Base-by-base conservation (phyloP, 768 basidiomycete species). In the Rhizopogon vinicolor region DNA sequence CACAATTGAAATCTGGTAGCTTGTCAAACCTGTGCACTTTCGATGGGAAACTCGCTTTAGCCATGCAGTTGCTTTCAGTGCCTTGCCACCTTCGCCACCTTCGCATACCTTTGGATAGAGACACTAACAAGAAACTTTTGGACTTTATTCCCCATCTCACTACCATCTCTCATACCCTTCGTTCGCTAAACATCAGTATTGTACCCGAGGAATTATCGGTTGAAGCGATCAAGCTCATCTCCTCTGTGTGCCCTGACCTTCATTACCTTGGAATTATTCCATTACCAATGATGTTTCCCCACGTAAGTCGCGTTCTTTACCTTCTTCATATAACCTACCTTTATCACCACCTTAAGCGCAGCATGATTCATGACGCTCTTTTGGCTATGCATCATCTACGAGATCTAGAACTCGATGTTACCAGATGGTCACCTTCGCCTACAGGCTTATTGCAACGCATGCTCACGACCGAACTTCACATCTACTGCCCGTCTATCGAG, bases 11-110 rank as follows among this genome's bases (percentile, higher is more conserved):
- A 56, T 55, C 60, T 25, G 69, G 68, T 25, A 69, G 68, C 51
- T 70, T 83, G 3, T 76, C 77, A 10, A 56, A 68, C 13, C 71
- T 85, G 29, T 66, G 68, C 29, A 60, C 63, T 1, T 78, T 80
- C 58, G 81, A 80, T 44, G 82, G 78, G 2, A 72, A 75, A 1
- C 61, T 80, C 41, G 61, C 71, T 45, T 70, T 78, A 43, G 78
- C 72, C 4, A 54, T 67, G 43, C 74, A 78, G 59, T 63, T 84
- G 16, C 54, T 74, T 3, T 59, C 58, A 31, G 49, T 68, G 9
- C 55, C 69, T 10, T 67, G 71, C 43, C 68, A 75, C 1, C 69
- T 83, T 56, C 74, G 73, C 0, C 74, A 81, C 53, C 44, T 84
- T 7, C 82, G 80, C 55, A 62, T 80, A 43, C 50, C 57, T 7